Evolutionary conservation across 345 rosid genomes (phyloP), one percentile per base, ranked within the genome.

Genomic region (Arabidopsis thaliana): DNA sequence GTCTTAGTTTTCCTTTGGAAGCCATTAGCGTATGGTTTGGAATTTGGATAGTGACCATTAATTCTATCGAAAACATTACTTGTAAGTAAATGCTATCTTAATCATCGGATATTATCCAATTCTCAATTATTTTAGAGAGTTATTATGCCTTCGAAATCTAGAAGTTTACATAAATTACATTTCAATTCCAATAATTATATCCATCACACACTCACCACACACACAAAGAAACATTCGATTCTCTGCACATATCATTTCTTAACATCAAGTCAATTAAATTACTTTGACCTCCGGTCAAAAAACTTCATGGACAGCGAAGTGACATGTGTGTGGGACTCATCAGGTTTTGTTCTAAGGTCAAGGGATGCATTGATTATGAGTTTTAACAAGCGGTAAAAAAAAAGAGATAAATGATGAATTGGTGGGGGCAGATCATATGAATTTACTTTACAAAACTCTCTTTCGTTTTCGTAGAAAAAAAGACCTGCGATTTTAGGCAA

Each of bases 281-380:
- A 50, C 3, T 50, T 9, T 50, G 56, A 50, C 30, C 56, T 1
- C 12, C 56, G 32, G 32, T 50, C 25, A 50, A 36, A 34, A 36
- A 14, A 8, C 1, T 20, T 22, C 13, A 30, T 45, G 28, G 53
- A 63, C 53, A n/a, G 10, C 40, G 22, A 45, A 28, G 5, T 63
- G 52, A 42, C 67, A 9, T 14, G 22, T 61, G 22, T 61, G 59
- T 30, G 30, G 51, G 53, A 40, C 20, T 41, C 22, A 30, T 56
- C 50, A n/a, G 4, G 13, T 10, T 20, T 36, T 36, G 25, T 59
- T 55, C 32, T 8, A 55, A 30, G 46, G 6, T 59, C 64, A 37
- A 59, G 24, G 46, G 44, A 36, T 20, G 45, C 64, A 20, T 68
- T 16, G 52, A 41, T 42, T 34, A n/a, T 42, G 20, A 11, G 5